Evolutionary conservation across 345 rosid species (phyloP).

Genomic region (Camelina sativa): DNA sequence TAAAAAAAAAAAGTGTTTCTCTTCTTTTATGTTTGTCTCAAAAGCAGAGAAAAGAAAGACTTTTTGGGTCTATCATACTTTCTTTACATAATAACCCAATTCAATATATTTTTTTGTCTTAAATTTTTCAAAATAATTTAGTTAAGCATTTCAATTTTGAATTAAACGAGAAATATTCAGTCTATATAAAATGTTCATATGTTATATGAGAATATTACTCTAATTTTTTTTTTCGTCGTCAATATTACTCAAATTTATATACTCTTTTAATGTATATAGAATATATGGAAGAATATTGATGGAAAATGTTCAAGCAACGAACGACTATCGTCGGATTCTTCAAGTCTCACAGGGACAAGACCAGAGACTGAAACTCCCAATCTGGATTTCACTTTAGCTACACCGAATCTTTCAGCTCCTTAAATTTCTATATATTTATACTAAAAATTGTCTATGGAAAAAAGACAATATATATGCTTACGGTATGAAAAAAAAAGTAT

Average conservation of each 20-base stretch:
- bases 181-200: background rate
- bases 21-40: slow-evolving; percentile 24
- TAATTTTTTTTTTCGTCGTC: too few species aligned
- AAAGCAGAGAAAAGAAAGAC: slow-evolving; percentile 37
- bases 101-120: background rate
- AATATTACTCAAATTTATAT: background rate
- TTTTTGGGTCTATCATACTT: slow-evolving; percentile 9
- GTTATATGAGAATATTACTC: too few species aligned
- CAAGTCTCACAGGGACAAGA: slow-evolving; percentile 42
- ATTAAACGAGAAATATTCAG: background rate
- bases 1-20: background rate
- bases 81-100: background rate
- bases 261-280: slow-evolving; percentile 9
- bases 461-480: slow-evolving; percentile 6
- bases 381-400: slow-evolving; percentile 46
- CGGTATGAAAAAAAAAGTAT: background rate
- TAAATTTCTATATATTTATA: slow-evolving; percentile 18
- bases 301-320: slow-evolving; percentile 42
- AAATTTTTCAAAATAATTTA: slow-evolving; percentile 3
- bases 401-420: slow-evolving; percentile 30
- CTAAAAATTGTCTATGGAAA: background rate
- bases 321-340: slow-evolving; percentile 40
- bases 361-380: slow-evolving; percentile 39
- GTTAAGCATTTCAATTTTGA: background rate
- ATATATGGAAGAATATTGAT: background rate